Conservation (phyloP, 257 asterid species). For the Solanum okadae region DNA sequence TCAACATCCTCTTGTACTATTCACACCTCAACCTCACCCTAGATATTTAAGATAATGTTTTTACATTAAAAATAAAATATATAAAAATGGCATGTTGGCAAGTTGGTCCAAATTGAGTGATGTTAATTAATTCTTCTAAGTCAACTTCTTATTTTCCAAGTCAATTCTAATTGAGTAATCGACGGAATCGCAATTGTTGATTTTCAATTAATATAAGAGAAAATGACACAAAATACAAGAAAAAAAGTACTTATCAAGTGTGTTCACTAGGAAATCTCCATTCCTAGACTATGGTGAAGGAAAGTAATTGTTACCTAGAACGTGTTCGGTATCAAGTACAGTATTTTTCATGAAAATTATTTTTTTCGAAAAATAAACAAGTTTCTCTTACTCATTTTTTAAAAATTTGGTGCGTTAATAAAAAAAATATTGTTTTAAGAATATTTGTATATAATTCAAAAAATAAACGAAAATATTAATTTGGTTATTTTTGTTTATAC, state of each 20-base stretch:
- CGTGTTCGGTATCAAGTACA: background rate
- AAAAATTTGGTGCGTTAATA: too few species aligned
- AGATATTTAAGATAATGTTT: background rate
- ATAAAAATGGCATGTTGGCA: background rate
- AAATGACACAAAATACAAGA: background rate
- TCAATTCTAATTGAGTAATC: background rate
- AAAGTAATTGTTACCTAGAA: background rate
- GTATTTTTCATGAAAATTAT: background rate
- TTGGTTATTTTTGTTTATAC: too few species aligned
- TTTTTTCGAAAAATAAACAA: background rate
- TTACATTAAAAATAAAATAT: background rate
- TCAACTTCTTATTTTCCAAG: background rate
- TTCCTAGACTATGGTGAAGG: too few species aligned
- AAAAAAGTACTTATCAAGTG: background rate
- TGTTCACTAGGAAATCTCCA: background rate
- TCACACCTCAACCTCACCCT: background rate
- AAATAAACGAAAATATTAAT: too few species aligned
- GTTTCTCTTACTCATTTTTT: background rate
- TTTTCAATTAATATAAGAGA: background rate
- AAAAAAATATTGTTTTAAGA: too few species aligned
- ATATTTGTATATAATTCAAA: too few species aligned
- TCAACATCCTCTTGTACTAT: background rate
- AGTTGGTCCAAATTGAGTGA: background rate
- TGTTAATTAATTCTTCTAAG: background rate
- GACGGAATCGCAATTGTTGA: background rate